Evolutionary conservation across 352 stramenopile genomes (phyloP).

Genomic region (Phytopythium ostracodes): DNA sequence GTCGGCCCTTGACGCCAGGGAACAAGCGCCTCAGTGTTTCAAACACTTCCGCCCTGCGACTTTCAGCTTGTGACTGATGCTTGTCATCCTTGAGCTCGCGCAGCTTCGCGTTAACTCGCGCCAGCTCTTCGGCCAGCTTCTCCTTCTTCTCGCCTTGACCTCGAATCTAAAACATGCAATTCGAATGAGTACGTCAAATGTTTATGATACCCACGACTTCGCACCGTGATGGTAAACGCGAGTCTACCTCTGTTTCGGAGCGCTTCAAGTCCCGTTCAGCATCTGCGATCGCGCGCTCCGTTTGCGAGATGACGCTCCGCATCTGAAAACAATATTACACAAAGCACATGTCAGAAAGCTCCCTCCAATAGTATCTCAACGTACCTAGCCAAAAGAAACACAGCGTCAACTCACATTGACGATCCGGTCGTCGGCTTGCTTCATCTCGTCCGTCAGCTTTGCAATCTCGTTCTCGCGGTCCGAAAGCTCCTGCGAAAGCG

Average conservation of each 20-base stretch:
- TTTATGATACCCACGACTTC: background rate
- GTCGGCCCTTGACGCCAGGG: conserved; percentile 91
- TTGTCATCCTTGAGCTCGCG: conserved; percentile 91
- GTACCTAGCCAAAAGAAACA: too few species aligned
- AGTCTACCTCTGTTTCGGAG: conserved; percentile 39
- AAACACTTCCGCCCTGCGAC: conserved; percentile 67
- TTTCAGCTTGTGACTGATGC: conserved; percentile 90
- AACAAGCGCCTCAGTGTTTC: conserved; percentile 85
- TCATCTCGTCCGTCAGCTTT: conserved; percentile 56
- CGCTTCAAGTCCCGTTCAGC: conserved; percentile 46
- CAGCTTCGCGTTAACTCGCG: conserved; percentile 82
- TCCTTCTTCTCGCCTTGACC: conserved; percentile 56
- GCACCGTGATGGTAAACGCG: conserved; percentile 8
- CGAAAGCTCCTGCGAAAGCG: conserved; percentile 57
- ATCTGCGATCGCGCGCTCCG: conserved; percentile 49
- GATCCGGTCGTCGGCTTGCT: conserved; percentile 58
- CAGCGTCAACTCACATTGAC: conserved; percentile 31
- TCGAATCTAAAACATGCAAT: conserved; percentile 31
- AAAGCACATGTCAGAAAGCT: background rate
- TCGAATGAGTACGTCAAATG: background rate
- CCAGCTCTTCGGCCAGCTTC: conserved; percentile 57
- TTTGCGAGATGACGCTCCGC: conserved; percentile 61
- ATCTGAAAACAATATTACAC: conserved; percentile 28
- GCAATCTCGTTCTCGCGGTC: conserved; percentile 72
- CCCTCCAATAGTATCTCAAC: too few species aligned